These are phyloP conservation scores for Rhodomyrtus psidioides DNA, from an alignment of 441 rosid genomes.

Conservation along the genomic window DNA sequence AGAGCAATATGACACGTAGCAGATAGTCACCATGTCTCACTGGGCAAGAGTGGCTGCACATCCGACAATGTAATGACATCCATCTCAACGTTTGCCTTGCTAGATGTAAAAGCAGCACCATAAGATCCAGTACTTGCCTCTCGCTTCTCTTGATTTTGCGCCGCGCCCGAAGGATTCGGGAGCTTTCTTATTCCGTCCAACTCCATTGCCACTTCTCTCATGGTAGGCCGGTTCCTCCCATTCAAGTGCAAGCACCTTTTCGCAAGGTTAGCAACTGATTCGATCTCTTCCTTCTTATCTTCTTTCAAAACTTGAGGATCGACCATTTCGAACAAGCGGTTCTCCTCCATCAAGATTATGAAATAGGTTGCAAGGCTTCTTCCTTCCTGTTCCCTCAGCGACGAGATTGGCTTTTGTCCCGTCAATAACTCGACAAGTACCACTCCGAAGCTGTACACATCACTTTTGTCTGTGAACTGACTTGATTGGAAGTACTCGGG, in stretches of 20 bases:
- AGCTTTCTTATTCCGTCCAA: background rate
- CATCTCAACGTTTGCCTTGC: rapidly evolving
- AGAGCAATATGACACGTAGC: too few relatives aligned
- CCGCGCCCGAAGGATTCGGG: background rate
- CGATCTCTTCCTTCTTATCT: background rate
- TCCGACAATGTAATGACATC: background rate
- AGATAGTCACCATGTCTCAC: background rate
- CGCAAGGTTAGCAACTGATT: background rate
- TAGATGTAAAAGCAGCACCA: background rate
- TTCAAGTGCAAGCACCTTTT: background rate
- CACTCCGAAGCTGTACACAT: background rate
- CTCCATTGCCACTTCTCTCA: background rate
- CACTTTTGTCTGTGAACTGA: background rate
- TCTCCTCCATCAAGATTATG: background rate
- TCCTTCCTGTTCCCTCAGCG: background rate
- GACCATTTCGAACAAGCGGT: background rate
- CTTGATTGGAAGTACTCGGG: background rate
- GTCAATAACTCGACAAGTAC: background rate
- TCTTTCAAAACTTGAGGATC: background rate
- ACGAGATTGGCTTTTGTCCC: background rate
- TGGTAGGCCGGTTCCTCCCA: background rate
- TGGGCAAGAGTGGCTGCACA: background rate
- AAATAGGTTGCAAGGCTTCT: background rate
- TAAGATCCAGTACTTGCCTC: background rate
- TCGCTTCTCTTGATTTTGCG: background rate